A percentile compares a stretch with the other conserved stretches of the same genome.
Conservation (phyloP, 2,329 filamentous ascomycete species). For the Elsinoe australis region DNA sequence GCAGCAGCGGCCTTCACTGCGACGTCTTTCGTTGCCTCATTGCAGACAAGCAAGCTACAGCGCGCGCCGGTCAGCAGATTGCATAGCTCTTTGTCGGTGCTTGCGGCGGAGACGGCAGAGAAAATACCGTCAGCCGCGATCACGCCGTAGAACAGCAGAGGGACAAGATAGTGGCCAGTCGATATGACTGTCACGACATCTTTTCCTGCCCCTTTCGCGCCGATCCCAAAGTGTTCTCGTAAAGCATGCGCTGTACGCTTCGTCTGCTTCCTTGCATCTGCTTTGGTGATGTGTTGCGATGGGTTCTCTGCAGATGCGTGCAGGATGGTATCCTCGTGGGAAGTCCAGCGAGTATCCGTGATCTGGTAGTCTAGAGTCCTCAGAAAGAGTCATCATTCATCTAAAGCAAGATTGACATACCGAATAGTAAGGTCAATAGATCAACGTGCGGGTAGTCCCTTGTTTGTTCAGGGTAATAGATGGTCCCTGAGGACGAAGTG, state of each 20-base stretch:
- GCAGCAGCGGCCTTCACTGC: conserved; percentile 45
- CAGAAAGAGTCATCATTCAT: not conserved
- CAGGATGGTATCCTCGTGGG: conserved; percentile 45
- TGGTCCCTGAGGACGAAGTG: conserved; percentile 1
- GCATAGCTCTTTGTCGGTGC: conserved; percentile 45
- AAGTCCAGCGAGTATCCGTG: conserved; percentile 22
- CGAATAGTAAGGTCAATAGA: conserved; percentile 7
- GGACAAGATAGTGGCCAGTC: conserved; percentile 49
- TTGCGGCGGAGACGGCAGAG: conserved; percentile 46
- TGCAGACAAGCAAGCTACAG: conserved; percentile 39
- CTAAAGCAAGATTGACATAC: not conserved
- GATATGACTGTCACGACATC: conserved; percentile 52
- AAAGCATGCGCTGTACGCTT: conserved; percentile 50
- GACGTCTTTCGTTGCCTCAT: conserved; percentile 43
- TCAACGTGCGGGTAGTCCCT: conserved; percentile 8
- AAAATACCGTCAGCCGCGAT: conserved; percentile 54
- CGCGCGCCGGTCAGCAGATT: conserved; percentile 40
- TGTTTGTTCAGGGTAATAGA: conserved; percentile 3
- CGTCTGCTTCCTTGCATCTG: conserved; percentile 42
- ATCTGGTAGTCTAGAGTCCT: not conserved
- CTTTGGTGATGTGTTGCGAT: conserved; percentile 47
- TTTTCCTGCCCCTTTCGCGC: conserved; percentile 40
- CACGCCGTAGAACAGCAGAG: conserved; percentile 48
- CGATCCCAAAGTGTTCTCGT: conserved; percentile 47
- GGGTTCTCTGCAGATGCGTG: conserved; percentile 53